These are phyloP conservation scores for Melastoma malabathricum DNA, from an alignment of 345 rosid species.

Conservation along the genomic window DNA sequence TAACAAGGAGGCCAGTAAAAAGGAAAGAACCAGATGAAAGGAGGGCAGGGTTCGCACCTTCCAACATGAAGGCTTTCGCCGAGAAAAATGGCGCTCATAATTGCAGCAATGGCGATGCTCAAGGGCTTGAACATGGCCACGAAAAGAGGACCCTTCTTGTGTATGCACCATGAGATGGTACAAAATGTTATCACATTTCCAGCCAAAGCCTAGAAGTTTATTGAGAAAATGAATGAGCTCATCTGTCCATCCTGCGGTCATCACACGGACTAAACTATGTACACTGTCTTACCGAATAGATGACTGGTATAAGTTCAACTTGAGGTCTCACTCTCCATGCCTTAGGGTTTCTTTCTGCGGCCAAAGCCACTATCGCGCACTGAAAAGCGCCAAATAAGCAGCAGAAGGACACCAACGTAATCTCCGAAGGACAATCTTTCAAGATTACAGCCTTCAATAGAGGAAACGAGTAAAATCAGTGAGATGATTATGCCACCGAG, in stretches of 20 bases:
- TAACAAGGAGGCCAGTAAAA: neutral
- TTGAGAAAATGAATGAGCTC: neutral
- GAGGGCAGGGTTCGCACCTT: slow-evolving; percentile 17
- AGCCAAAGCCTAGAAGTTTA: slow-evolving; percentile 21
- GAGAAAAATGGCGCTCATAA: slow-evolving; percentile 29
- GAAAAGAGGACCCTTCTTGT: slow-evolving; percentile 42
- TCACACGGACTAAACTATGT: neutral
- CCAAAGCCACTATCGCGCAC: slow-evolving; percentile 23
- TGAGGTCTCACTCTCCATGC: slow-evolving; percentile 31
- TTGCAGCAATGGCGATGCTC: slow-evolving; percentile 38
- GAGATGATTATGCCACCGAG: neutral
- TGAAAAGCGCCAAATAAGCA: slow-evolving; percentile 39
- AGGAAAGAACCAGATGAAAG: neutral
- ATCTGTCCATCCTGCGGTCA: neutral
- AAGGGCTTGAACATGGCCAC: slow-evolving; percentile 51
- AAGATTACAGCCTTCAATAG: slow-evolving; percentile 36
- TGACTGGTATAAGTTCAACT: slow-evolving; percentile 27
- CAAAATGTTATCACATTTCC: slow-evolving; percentile 23
- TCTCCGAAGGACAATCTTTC: slow-evolving; percentile 28
- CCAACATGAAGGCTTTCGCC: slow-evolving; percentile 37
- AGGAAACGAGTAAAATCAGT: neutral
- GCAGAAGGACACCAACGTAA: slow-evolving; percentile 28
- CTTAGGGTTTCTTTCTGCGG: slow-evolving; percentile 27
- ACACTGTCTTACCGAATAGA: slow-evolving; percentile 22
- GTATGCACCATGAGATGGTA: slow-evolving; percentile 29